A percentile compares a stretch with the other conserved stretches of the same genome.
Evolutionary conservation across 495 filamentous ascomycete genomes (phyloP).

Genomic region (Parmelia sp.): DNA sequence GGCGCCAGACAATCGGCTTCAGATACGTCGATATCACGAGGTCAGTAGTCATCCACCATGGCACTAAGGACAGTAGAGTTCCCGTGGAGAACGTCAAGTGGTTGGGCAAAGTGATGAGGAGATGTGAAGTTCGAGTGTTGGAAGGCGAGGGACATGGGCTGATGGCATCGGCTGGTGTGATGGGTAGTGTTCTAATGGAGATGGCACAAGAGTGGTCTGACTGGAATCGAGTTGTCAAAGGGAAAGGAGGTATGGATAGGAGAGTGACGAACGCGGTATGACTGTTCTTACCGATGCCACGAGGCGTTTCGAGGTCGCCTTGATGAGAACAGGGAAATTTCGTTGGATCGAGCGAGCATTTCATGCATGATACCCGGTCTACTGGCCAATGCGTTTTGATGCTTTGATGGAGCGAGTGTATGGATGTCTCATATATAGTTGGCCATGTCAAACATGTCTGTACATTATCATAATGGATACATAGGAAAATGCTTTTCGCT

Average conservation of each 20-base stretch:
- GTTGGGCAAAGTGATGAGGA: slow-evolving; percentile 88
- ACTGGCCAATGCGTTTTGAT: slow-evolving; percentile 7
- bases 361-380: slow-evolving; percentile 16
- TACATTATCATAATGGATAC: background rate
- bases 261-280: slow-evolving; percentile 11
- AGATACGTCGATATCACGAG: slow-evolving; percentile 93
- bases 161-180: slow-evolving; percentile 90
- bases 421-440: background rate
- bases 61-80: slow-evolving; percentile 82
- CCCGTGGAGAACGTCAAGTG: slow-evolving; percentile 92
- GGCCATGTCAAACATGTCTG: background rate
- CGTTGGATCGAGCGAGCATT: background rate
- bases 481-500: background rate
- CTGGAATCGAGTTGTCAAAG: slow-evolving; percentile 63
- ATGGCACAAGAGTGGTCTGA: slow-evolving; percentile 94
- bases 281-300: background rate
- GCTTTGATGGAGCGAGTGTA: background rate
- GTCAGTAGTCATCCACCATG: slow-evolving; percentile 88
- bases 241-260: slow-evolving; percentile 34
- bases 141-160: slow-evolving; percentile 92
- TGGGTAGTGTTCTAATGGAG: slow-evolving; percentile 88
- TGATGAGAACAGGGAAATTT: background rate
- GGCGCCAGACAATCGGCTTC: slow-evolving; percentile 88
- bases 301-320: background rate
- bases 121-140: slow-evolving; percentile 84